A percentile compares a stretch with the other conserved stretches of the same genome.
phyloP scores from a whole-genome alignment of 768 basidiomycete genomes.

The Suillus weaverae region DNA sequence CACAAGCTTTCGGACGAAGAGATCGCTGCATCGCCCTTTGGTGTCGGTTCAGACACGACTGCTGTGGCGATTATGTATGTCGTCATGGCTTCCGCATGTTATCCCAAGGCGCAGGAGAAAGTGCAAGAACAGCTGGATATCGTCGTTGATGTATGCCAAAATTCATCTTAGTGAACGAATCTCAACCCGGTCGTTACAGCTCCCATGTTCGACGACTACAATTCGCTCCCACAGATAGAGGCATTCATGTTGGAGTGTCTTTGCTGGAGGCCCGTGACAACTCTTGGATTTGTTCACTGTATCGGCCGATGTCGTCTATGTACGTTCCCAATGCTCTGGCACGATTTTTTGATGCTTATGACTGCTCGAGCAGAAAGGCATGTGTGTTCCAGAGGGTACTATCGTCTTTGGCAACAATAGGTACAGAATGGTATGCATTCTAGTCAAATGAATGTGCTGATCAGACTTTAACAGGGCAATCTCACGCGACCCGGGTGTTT shows the following conservation, averaged over 20 bases:
- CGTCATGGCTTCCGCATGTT: constrained; percentile 56
- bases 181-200: constrained; percentile 24
- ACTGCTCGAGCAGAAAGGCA: constrained; percentile 26
- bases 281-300: constrained; percentile 60
- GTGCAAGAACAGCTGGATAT: constrained; percentile 56
- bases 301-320: constrained; percentile 63
- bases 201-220: constrained; percentile 40
- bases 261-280: constrained; percentile 42
- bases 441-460: background rate
- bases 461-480: constrained; percentile 40
- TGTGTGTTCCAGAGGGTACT: constrained; percentile 37
- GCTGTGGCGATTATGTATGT: constrained; percentile 56
- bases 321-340: constrained; percentile 22
- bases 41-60: constrained; percentile 66
- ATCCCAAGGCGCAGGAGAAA: constrained; percentile 49
- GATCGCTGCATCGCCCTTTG: constrained; percentile 60
- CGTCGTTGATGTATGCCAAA: constrained; percentile 41
- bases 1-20: constrained; percentile 57
- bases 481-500: constrained; percentile 54
- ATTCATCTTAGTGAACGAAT: background rate
- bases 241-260: constrained; percentile 43
- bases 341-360: background rate
- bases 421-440: constrained; percentile 14
- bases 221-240: constrained; percentile 35
- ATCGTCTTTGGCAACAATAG: constrained; percentile 38